Evolutionary conservation across 2,329 filamentous ascomycete species (phyloP).

Genomic region (Tolypocladium tropicale): DNA sequence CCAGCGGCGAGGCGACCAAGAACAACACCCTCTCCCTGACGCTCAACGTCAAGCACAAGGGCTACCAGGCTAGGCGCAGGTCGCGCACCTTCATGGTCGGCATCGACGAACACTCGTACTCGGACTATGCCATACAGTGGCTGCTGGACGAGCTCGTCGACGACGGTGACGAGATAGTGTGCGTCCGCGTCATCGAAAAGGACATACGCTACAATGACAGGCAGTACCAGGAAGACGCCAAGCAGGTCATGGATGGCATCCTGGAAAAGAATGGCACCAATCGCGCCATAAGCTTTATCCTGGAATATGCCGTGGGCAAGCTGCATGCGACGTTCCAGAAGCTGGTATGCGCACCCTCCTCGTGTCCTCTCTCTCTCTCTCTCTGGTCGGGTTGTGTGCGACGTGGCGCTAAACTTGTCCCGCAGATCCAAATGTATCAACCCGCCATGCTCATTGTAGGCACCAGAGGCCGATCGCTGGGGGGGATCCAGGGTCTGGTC

Average conservation of each 20-base stretch:
- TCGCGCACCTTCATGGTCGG: constrained; percentile 87
- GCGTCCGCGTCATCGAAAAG: constrained; percentile 78
- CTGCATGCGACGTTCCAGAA: constrained; percentile 84
- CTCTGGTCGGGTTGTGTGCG: neutral
- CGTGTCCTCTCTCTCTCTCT: neutral
- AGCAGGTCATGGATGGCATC: constrained; percentile 63
- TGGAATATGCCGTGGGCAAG: constrained; percentile 85
- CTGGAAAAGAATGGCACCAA: constrained; percentile 69
- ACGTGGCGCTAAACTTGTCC: neutral
- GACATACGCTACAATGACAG: constrained; percentile 61
- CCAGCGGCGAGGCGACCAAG: constrained; percentile 46
- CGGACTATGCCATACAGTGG: constrained; percentile 87
- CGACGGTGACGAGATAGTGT: constrained; percentile 88
- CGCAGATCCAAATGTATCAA: constrained; percentile 80
- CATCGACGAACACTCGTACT: constrained; percentile 84
- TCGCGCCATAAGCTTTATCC: constrained; percentile 72
- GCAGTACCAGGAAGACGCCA: constrained; percentile 67
- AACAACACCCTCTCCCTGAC: constrained; percentile 61
- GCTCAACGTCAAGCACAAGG: constrained; percentile 74
- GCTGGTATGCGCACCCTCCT: constrained; percentile 50
- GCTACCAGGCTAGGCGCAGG: constrained; percentile 69
- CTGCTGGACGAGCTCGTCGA: constrained; percentile 85
- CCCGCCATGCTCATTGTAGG: constrained; percentile 87
- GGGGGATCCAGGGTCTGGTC: constrained; percentile 76
- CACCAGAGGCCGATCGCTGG: constrained; percentile 73